A percentile compares a stretch with the other conserved stretches of the same genome.
phyloP scores from a whole-genome alignment of 768 basidiomycete species.

The Lentinula sp. region DNA sequence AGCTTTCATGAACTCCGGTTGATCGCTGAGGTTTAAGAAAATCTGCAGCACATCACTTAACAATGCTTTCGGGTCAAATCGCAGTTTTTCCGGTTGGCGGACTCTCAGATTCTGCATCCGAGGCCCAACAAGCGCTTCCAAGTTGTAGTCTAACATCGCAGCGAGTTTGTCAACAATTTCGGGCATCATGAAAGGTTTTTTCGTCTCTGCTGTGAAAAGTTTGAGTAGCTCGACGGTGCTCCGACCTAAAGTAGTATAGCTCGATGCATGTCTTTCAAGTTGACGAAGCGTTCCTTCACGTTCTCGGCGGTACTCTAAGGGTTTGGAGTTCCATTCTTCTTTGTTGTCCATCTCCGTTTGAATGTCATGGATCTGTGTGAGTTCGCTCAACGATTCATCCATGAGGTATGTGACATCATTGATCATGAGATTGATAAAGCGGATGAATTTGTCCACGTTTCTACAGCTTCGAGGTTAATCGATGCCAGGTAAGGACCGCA shows the following conservation, averaged over 20 bases:
- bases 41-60: slow-evolving; percentile 86
- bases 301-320: slow-evolving; percentile 76
- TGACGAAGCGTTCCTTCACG: slow-evolving; percentile 69
- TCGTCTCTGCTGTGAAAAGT: slow-evolving; percentile 88
- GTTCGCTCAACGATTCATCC: slow-evolving; percentile 89
- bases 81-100: slow-evolving; percentile 80
- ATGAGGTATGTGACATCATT: slow-evolving; percentile 98
- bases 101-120: slow-evolving; percentile 83
- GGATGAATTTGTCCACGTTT: slow-evolving; percentile 88
- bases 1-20: slow-evolving; percentile 72
- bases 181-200: slow-evolving; percentile 88
- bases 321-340: slow-evolving; percentile 58
- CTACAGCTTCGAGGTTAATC: slow-evolving; percentile 27
- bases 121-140: slow-evolving; percentile 85
- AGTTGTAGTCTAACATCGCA: slow-evolving; percentile 94
- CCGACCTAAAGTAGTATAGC: slow-evolving; percentile 81
- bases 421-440: slow-evolving; percentile 96
- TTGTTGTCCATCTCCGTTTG: slow-evolving; percentile 80
- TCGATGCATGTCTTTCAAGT: slow-evolving; percentile 81
- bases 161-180: slow-evolving; percentile 95
- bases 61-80: slow-evolving; percentile 78
- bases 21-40: slow-evolving; percentile 81
- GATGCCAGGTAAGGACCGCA: neutral
- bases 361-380: slow-evolving; percentile 83
- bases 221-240: slow-evolving; percentile 89